phyloP scores from a whole-genome alignment of 1,139 yeast species.

The Ogataea hybrid region DNA sequence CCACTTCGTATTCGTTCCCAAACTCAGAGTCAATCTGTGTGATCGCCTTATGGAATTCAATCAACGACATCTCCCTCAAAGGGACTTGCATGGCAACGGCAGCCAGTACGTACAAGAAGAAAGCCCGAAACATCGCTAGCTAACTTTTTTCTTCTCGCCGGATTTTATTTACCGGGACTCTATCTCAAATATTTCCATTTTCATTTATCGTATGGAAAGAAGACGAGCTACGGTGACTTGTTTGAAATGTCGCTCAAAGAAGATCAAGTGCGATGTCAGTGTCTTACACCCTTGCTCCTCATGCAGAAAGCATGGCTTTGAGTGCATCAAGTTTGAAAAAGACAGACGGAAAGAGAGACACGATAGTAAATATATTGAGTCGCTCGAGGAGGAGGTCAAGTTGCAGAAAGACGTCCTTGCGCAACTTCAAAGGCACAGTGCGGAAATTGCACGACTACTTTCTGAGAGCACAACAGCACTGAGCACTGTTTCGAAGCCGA shows the following conservation, averaged over 20 bases:
- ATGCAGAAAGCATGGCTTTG: slow-evolving; percentile 44
- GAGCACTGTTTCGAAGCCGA: not conserved
- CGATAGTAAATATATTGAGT: slow-evolving; percentile 46
- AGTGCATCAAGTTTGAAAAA: slow-evolving; percentile 48
- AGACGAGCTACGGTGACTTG: slow-evolving; percentile 32
- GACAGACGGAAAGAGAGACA: slow-evolving; percentile 58
- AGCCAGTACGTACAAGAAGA: not conserved
- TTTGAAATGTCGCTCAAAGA: slow-evolving; percentile 49
- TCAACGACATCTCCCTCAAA: slow-evolving; percentile 2
- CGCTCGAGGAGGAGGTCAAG: slow-evolving; percentile 29
- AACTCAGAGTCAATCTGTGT: slow-evolving; percentile 32
- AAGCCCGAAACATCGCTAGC: not conserved
- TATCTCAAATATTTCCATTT: slow-evolving; percentile 4
- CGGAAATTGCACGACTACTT: no score
- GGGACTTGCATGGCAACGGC: slow-evolving; percentile 1
- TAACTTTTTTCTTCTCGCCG: not conserved
- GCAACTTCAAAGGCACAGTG: slow-evolving; percentile 2
- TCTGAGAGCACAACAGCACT: no score
- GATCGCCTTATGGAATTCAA: slow-evolving; percentile 24
- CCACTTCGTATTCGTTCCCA: slow-evolving; percentile 9
- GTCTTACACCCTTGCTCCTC: slow-evolving; percentile 41
- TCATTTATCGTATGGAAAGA: not conserved
- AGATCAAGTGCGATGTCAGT: slow-evolving; percentile 53
- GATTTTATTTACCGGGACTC: slow-evolving; percentile 2
- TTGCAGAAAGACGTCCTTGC: slow-evolving; percentile 7